These are phyloP conservation scores for Fusarium zealandicum DNA, from an alignment of 2,329 filamentous ascomycete genomes.

Conservation along the genomic window DNA sequence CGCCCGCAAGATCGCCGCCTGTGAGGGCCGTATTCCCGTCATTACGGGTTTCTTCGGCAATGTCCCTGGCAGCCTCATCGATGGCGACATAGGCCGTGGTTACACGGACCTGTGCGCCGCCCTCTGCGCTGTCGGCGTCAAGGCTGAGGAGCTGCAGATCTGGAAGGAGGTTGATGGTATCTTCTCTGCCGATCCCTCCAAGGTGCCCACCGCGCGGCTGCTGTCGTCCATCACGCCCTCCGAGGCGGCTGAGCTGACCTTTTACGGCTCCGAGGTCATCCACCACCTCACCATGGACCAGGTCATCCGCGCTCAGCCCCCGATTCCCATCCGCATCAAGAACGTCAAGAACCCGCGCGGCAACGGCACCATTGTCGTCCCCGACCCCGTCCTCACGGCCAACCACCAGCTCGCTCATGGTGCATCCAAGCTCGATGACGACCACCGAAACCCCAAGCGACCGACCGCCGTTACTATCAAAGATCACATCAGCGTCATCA, in stretches of 20 bases:
- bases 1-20: slow-evolving; percentile 68
- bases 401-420: slow-evolving; percentile 66
- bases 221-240: slow-evolving; percentile 88
- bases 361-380: slow-evolving; percentile 81
- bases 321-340: slow-evolving; percentile 88
- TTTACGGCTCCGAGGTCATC: slow-evolving; percentile 95
- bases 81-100: slow-evolving; percentile 87
- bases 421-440: slow-evolving; percentile 48
- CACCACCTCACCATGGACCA: slow-evolving; percentile 99
- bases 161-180: slow-evolving; percentile 99
- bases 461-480: slow-evolving; percentile 96
- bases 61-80: slow-evolving; percentile 88
- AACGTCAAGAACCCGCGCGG: slow-evolving; percentile 88
- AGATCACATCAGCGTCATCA: slow-evolving; percentile 94
- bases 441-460: slow-evolving; percentile 68
- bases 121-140: slow-evolving; percentile 86
- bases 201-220: slow-evolving; percentile 92
- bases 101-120: slow-evolving; percentile 98
- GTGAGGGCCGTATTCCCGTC: slow-evolving; percentile 74
- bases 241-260: slow-evolving; percentile 94
- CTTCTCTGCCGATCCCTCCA: slow-evolving; percentile 83
- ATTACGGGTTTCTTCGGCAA: slow-evolving; percentile 95
- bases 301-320: slow-evolving; percentile 78
- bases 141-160: slow-evolving; percentile 88
- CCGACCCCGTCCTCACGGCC: slow-evolving; percentile 67